phyloP scores from a whole-genome alignment of 2,329 filamentous ascomycete species.

The Colletotrichum lupini region DNA sequence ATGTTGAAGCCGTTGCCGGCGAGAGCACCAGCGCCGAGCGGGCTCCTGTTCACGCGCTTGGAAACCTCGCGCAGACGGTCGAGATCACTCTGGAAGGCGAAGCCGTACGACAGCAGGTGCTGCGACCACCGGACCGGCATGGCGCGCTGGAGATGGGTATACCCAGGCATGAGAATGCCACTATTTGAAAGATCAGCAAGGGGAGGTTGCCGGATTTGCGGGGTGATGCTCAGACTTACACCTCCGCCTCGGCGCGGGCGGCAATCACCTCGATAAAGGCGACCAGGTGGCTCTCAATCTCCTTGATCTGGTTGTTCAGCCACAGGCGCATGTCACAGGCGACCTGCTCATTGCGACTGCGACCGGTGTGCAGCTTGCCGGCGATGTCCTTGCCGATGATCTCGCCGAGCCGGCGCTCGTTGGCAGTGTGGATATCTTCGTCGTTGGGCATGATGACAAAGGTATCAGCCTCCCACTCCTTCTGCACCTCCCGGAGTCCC shows the following conservation, averaged over 20 bases:
- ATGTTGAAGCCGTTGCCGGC: constrained; percentile 87
- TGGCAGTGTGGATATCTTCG: constrained; percentile 60
- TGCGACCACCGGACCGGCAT: constrained; percentile 85
- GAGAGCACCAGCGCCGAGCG: constrained; percentile 80
- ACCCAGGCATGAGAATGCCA: constrained; percentile 85
- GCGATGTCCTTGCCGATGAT: constrained; percentile 77
- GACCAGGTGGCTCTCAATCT: constrained; percentile 75
- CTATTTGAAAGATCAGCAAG: background rate
- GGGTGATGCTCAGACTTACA: constrained; percentile 49
- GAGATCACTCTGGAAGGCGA: constrained; percentile 78
- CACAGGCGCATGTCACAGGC: constrained; percentile 80
- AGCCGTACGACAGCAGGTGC: constrained; percentile 81
- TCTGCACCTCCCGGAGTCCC: constrained; percentile 69
- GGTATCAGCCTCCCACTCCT: constrained; percentile 63
- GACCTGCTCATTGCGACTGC: constrained; percentile 79
- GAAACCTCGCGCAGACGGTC: constrained; percentile 80
- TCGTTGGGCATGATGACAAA: constrained; percentile 62
- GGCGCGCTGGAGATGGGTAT: constrained; percentile 88
- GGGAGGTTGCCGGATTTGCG: constrained; percentile 36
- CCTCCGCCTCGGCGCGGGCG: constrained; percentile 77
- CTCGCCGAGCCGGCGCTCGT: constrained; percentile 70
- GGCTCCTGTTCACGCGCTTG: constrained; percentile 77
- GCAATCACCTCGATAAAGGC: constrained; percentile 77
- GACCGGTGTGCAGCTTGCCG: constrained; percentile 77
- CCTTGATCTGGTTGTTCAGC: constrained; percentile 78